Percentiles rank a stretch among this genome's conserved stretches.
These are phyloP conservation scores for Sugiyamaella qingdaonensis DNA, from an alignment of 805 yeast species.

Conservation along the genomic window DNA sequence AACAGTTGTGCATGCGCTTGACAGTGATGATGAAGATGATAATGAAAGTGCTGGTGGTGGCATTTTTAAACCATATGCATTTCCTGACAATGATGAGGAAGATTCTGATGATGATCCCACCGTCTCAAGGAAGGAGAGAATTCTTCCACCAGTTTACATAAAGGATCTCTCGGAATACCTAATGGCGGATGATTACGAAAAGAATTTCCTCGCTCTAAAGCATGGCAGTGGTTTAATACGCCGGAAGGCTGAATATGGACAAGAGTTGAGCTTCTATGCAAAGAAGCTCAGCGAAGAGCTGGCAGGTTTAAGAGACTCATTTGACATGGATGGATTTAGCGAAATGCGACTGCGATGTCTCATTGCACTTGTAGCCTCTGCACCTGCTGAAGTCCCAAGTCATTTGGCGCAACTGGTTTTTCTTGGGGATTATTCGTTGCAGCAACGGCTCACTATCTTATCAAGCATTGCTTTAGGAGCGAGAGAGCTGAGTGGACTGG, in stretches of 20 bases:
- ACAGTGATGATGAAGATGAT: slow-evolving; percentile 31
- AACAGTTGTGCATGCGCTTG: slow-evolving; percentile 12
- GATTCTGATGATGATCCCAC: slow-evolving; percentile 51
- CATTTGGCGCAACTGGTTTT: slow-evolving; percentile 44
- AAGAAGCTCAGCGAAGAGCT: slow-evolving; percentile 49
- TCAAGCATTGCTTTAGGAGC: slow-evolving; percentile 68
- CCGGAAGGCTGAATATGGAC: slow-evolving; percentile 55
- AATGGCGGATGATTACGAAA: slow-evolving; percentile 45
- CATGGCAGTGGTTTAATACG: slow-evolving; percentile 57
- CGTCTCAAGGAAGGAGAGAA: slow-evolving; percentile 33
- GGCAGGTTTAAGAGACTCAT: slow-evolving; percentile 53
- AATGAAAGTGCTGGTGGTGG: slow-evolving; percentile 11
- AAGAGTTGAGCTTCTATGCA: slow-evolving; percentile 58
- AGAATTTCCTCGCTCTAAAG: slow-evolving; percentile 46
- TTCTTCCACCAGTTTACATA: slow-evolving; percentile 59
- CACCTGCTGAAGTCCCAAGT: slow-evolving; percentile 40
- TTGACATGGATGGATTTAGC: slow-evolving; percentile 57
- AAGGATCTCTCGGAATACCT: slow-evolving; percentile 65
- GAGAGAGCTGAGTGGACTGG: slow-evolving; percentile 62
- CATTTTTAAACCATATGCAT: slow-evolving; percentile 24
- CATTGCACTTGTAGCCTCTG: slow-evolving; percentile 57
- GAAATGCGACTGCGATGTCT: slow-evolving; percentile 59
- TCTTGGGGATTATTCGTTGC: slow-evolving; percentile 75
- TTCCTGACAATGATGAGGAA: slow-evolving; percentile 35
- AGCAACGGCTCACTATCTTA: slow-evolving; percentile 66